These are phyloP conservation scores for Zelopaecilomyces penicillatus DNA, from an alignment of 2,329 filamentous ascomycete species.

Conservation along the genomic window DNA sequence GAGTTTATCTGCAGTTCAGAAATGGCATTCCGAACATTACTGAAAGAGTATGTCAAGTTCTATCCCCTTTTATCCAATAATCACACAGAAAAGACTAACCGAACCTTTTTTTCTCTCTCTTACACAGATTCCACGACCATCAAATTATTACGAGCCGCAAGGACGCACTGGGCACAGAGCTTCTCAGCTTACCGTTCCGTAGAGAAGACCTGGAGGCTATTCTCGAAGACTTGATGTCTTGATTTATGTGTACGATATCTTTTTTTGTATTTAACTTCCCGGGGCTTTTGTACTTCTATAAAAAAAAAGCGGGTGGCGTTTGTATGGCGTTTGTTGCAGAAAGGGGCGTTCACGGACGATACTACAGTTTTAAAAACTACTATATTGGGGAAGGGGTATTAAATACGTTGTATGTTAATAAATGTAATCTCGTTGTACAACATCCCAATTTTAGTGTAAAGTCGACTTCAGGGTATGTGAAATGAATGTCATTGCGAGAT, in stretches of 20 bases:
- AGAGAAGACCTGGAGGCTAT: conserved; percentile 85
- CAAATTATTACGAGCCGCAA: conserved; percentile 90
- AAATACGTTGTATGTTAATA: too few relatives aligned
- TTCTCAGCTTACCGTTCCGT: conserved; percentile 75
- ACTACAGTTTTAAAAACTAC: too few relatives aligned
- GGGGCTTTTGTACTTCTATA: too few relatives aligned
- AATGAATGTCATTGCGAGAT: too few relatives aligned
- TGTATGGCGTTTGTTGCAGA: too few relatives aligned
- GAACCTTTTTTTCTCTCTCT: conserved; percentile 14
- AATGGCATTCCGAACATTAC: conserved; percentile 84
- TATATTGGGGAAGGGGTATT: too few relatives aligned
- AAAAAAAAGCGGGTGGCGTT: too few relatives aligned
- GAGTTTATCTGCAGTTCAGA: conserved; percentile 96
- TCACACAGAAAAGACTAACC: conserved; percentile 9
- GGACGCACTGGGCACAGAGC: conserved; percentile 75
- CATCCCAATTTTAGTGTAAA: too few relatives aligned
- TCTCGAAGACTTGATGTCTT: conserved; percentile 57
- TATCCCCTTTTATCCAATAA: not conserved
- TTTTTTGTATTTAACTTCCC: too few relatives aligned
- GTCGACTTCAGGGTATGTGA: too few relatives aligned
- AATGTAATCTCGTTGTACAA: too few relatives aligned
- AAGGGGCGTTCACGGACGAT: too few relatives aligned
- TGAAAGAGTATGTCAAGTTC: conserved; percentile 66
- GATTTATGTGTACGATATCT: not conserved
- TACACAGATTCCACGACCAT: conserved; percentile 77